A percentile compares a stretch with the other conserved stretches of the same genome.
These are phyloP conservation scores for Debaryomycetaceae sp. DNA, from an alignment of 1,139 yeast genomes.

Conservation along the genomic window DNA sequence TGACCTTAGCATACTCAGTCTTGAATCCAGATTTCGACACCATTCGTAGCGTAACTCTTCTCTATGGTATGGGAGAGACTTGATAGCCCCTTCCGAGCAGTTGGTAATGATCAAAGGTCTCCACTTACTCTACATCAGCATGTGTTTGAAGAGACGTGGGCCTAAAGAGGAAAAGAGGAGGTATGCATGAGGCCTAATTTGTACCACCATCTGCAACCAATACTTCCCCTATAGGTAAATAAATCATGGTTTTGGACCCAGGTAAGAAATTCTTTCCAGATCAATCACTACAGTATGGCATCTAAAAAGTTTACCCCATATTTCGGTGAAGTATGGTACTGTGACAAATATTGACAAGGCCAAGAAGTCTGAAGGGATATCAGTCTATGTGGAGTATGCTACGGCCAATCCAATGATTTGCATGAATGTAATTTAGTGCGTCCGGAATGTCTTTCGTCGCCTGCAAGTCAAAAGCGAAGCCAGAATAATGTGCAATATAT, in stretches of 20 bases:
- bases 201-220: constrained; percentile 15
- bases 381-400: not conserved
- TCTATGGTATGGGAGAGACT: too few relatives aligned
- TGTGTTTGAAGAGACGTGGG: constrained; percentile 3
- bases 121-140: constrained; percentile 3
- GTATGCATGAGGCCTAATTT: constrained; percentile 12
- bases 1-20: too few relatives aligned
- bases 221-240: constrained; percentile 20
- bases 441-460: not conserved
- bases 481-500: not conserved
- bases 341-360: not conserved
- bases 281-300: not conserved
- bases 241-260: not conserved
- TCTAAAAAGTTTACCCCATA: not conserved
- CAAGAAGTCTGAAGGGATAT: not conserved
- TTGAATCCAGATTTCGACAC: too few relatives aligned
- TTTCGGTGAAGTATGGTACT: not conserved
- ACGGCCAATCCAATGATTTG: not conserved
- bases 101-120: not conserved
- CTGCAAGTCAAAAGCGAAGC: not conserved
- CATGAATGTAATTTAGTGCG: not conserved
- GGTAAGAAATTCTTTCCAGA: not conserved
- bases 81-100: not conserved
- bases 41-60: too few relatives aligned
- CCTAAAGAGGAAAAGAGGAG: constrained; percentile 26